These are phyloP conservation scores for Fusarium equiseti DNA, from an alignment of 2,329 filamentous ascomycete genomes.

Conservation along the genomic window DNA sequence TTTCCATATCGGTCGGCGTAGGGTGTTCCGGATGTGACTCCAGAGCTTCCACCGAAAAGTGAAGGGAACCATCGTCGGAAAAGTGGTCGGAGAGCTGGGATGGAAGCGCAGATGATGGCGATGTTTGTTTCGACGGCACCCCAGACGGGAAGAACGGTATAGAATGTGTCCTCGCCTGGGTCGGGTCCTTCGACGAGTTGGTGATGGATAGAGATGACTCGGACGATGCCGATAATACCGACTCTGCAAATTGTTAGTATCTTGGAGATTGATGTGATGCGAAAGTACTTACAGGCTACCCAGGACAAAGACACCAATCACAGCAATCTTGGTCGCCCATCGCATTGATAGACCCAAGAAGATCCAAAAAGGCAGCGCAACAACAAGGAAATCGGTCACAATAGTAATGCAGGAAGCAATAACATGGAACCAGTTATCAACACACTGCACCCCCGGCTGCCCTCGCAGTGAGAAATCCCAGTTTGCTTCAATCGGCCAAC, in stretches of 20 bases:
- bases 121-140: slow-evolving; percentile 54
- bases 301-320: slow-evolving; percentile 56
- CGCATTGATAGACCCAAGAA: slow-evolving; percentile 57
- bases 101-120: slow-evolving; percentile 52
- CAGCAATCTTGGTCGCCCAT: slow-evolving; percentile 53
- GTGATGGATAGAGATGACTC: slow-evolving; percentile 48
- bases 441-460: slow-evolving; percentile 49
- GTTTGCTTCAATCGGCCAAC: slow-evolving; percentile 51
- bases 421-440: slow-evolving; percentile 52
- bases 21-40: slow-evolving; percentile 22
- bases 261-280: not conserved
- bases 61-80: slow-evolving; percentile 50
- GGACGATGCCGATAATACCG: slow-evolving; percentile 50
- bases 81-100: slow-evolving; percentile 53
- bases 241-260: slow-evolving; percentile 41
- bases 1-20: slow-evolving; percentile 26
- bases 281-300: slow-evolving; percentile 51
- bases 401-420: slow-evolving; percentile 55
- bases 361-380: slow-evolving; percentile 56
- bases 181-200: slow-evolving; percentile 45
- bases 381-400: slow-evolving; percentile 56
- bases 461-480: slow-evolving; percentile 47
- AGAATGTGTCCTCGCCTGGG: slow-evolving; percentile 32
- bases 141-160: slow-evolving; percentile 51
- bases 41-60: slow-evolving; percentile 44